Base-by-base conservation (phyloP, 352 stramenopile genomes). In the Saprolegnia parasitica region DNA sequence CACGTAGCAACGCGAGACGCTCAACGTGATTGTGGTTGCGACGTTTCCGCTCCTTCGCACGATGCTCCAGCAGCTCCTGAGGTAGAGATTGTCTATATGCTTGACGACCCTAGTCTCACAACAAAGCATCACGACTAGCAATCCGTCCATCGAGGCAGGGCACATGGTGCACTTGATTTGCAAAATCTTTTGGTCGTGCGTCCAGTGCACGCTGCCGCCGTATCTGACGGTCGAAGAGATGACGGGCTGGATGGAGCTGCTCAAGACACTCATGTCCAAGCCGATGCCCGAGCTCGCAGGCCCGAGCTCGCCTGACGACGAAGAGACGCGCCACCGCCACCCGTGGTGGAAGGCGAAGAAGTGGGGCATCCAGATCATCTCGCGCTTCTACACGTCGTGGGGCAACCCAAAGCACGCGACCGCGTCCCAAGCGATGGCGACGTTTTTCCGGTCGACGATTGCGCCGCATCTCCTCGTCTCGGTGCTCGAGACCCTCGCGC, bases 1-100 rank as follows among this genome's bases (percentile, higher is more conserved):
- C 62, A 18, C 67, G 54, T 42, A 83, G 71, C 80, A 90, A 40
- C 77, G 97, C 23, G 83, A 82, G 18, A 93, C 95, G 13, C 81
- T 99, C 18, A 91, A 95, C 72, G 83, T 95, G 67, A 94, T 99
- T 64, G 91, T 98, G 26, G 79, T 91, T 47, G 79, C 89, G 35
- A 87, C 90, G 2, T 98, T 99, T 74, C 94, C 96, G 11, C 82
- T 98, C 74, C 79, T 99, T 45, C 82, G 96, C 10, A 87, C 88
- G 29, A 89, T 99, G 74, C 90, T 98, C 64, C 79, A 89, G 55
- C 78, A 96, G 67, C 81, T 90, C 75, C 75, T 73, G 49, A 65
- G 9, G 71, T 91, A 77, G 62, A 52, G 86, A 50, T 57, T 8
- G n/a, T n/a, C n/a, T n/a, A n/a, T n/a, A n/a, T n/a, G n/a, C n/a